Base-by-base conservation (phyloP, 768 basidiomycete species). In the Mycena vulgaris region DNA sequence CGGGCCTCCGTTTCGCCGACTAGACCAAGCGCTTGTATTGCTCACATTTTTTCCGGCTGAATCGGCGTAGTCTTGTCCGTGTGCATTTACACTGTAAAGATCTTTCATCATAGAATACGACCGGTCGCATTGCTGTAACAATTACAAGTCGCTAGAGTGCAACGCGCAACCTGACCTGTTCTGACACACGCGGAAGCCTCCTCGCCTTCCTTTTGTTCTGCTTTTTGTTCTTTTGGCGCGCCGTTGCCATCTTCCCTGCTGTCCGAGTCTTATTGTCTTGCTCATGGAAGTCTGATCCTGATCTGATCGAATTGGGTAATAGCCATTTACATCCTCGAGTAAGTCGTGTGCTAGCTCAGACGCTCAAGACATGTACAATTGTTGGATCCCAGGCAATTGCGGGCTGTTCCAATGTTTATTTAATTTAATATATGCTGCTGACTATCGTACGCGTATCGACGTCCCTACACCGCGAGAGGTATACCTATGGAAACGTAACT, bases 371-470 rank as follows among this genome's bases (percentile, higher is more conserved):
- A n/a, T n/a, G n/a, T n/a, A n/a, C n/a, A n/a, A 31, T 31, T 31
- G 57, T 59, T 31, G 6, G 30, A 10, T 49, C 39, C 23, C 48
- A 40, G 16, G 28, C 27, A 0, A 14, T 11, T 42, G 4, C 2
- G 14, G 27, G 5, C 21, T 25, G 49, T 61, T 40, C 28, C 39
- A 49, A 42, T 53, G 47, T 59, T 64, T 69, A 60, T 45, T 42
- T 30, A 51, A 51, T 60, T 64, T 63, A 70, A 52, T 62, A 56
- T 62, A 68, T 57, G 27, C 63, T 64, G 56, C 68, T 64, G 58
- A 51, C 63, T 70, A 69, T 69, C 63, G 58, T 64, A 70, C 68
- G 56, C 37, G 58, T 33, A 40, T 52, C 51, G 63, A 40, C 25
- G 57, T 33, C 49, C 37, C 64, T 63, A 56, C 48, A 63, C 31